These are phyloP conservation scores for Ephemerocybe angulata DNA, from an alignment of 768 basidiomycete species.

Conservation along the genomic window DNA sequence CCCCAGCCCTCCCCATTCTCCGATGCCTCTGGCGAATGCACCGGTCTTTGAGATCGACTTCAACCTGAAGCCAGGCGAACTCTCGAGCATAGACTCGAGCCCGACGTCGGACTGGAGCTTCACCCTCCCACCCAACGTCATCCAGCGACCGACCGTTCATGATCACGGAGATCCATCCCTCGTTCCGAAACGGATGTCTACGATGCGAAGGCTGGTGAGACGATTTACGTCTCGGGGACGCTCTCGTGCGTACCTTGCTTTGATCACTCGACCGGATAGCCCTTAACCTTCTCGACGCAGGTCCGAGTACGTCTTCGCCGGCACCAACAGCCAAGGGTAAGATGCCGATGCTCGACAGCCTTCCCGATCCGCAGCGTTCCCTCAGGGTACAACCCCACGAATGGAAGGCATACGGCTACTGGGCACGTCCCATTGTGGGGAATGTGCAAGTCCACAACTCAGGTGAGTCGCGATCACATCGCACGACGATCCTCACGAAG, in stretches of 20 bases:
- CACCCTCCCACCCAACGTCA: not conserved
- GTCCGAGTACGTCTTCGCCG: no score
- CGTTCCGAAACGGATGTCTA: not conserved
- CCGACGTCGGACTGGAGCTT: not conserved
- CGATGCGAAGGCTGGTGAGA: not conserved
- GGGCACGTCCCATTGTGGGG: conserved; percentile 45
- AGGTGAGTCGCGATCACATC: conserved; percentile 31
- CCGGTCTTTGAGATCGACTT: conserved; percentile 19
- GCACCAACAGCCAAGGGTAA: not conserved
- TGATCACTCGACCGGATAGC: not conserved
- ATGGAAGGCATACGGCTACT: conserved; percentile 56
- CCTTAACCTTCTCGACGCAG: not conserved
- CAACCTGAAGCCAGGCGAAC: not conserved
- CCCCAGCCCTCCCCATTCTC: conserved; percentile 18
- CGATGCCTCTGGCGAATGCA: conserved; percentile 17
- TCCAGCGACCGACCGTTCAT: not conserved
- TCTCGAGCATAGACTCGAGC: not conserved
- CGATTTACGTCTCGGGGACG: not conserved
- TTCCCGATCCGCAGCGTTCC: not conserved
- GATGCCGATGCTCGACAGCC: not conserved
- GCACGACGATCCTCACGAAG: not conserved
- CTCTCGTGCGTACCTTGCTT: not conserved
- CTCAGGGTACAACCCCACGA: conserved; percentile 29
- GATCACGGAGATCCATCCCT: not conserved
- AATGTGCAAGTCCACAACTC: conserved; percentile 38